Evolutionary conservation across 805 yeast genomes (phyloP), one percentile per base, ranked within the genome.

Genomic region (Geotrichum ghanense): DNA sequence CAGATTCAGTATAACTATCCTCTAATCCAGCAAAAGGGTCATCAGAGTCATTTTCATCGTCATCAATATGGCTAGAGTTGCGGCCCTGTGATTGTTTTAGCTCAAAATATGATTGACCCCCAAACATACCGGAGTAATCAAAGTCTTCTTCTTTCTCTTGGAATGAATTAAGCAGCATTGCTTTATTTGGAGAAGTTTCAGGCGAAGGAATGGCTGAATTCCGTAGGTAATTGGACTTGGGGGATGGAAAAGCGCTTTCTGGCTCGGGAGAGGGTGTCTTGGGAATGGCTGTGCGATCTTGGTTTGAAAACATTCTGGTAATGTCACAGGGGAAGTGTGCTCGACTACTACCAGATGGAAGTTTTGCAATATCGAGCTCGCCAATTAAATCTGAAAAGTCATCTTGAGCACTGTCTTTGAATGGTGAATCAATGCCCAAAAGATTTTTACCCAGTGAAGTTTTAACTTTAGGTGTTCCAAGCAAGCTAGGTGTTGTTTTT

Each of bases 41-140:
- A 6, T 46, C 51, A 20, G 27, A 39, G 17, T 46, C 48, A 35
- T 39, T 42, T 10, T 31, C 43, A 12, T 39, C 25, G 21, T 44
- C 45, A 9, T 48, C 51, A 0, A 48, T 45, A 10, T 47, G 43
- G 26, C 44, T 14, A 25, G 20, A 10, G 41, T 17, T 9, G 14
- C 20, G 31, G 24, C 26, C 19, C 21, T 22, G 40, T 26, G 12
- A 39, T 21, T 41, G 25, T 3, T 47, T 31, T 7, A 24, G 35
- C 24, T 47, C 48, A 5, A 41, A 41, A 5, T 48, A 47, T 5
- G 41, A 21, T 9, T 39, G 40, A 21, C 41, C 37, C 16, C 52
- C 51, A n/a, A 53, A 49, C 21, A 49, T 51, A 5, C 47, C 44
- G 6, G 56, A 43, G 27, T 48, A 55, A 35, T 56, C 59, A 17